Percentiles rank a stretch among this genome's conserved stretches.
Evolutionary conservation across 2,329 filamentous ascomycete genomes (phyloP).

Genomic region (Chaetoscypha palmicola): DNA sequence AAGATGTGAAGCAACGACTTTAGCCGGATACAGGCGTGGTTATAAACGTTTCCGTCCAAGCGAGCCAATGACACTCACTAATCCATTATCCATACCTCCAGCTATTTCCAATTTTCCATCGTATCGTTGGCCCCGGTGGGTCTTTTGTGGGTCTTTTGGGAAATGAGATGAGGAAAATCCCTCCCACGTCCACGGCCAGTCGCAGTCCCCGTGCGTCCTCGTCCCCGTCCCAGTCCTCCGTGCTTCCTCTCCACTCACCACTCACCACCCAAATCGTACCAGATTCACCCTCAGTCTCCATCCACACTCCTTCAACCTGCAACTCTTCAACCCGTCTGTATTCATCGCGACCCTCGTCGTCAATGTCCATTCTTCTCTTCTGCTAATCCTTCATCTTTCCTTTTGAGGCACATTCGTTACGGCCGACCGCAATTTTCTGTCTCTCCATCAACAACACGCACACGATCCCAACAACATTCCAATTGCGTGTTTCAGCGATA

Average conservation of each 20-base stretch:
- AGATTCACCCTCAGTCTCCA: background rate
- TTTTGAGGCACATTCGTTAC: conserved; percentile 18
- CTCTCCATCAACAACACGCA: background rate
- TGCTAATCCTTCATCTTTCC: conserved; percentile 1
- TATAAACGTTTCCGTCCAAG: no score
- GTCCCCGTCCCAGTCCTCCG: no score
- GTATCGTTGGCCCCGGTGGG: no score
- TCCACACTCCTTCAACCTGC: background rate
- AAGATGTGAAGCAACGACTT: no score
- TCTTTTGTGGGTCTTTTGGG: no score
- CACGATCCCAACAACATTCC: conserved; percentile 1
- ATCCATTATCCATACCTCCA: no score
- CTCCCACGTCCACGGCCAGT: no score
- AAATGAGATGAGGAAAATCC: no score
- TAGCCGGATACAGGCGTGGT: no score
- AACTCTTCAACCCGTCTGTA: background rate
- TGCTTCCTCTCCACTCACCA: background rate
- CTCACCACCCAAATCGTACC: background rate
- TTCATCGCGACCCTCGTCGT: background rate
- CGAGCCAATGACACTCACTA: no score
- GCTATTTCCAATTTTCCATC: no score
- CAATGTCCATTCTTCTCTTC: background rate
- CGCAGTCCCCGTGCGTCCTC: no score
- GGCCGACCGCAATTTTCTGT: conserved; percentile 6
- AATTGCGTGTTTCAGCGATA: conserved; percentile 6